Evolutionary conservation across 371 early-diverging fungal genomes (phyloP).

Genomic region (Massospora cicadina): DNA sequence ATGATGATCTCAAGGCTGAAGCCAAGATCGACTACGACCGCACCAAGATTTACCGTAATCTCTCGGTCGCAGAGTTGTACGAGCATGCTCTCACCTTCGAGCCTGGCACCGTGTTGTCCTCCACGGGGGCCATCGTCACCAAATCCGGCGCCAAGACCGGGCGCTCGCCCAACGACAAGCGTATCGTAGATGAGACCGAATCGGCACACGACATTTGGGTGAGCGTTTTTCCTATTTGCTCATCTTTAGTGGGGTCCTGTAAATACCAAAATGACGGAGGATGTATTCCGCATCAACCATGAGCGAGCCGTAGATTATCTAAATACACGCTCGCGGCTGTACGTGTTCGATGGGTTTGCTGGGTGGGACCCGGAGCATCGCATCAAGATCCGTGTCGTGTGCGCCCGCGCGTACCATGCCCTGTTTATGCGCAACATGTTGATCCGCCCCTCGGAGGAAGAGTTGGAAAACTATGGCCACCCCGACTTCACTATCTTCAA

Average conservation of each 20-base stretch:
- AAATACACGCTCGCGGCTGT: conserved; percentile 81
- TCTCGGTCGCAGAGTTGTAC: conserved; percentile 68
- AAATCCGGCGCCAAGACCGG: conserved; percentile 83
- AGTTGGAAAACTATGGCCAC: conserved; percentile 72
- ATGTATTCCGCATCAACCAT: conserved; percentile 83
- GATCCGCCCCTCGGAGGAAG: conserved; percentile 82
- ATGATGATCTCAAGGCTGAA: conserved; percentile 9
- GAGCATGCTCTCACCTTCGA: conserved; percentile 87
- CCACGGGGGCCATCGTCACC: conserved; percentile 79
- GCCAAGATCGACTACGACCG: conserved; percentile 9
- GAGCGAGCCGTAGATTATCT: conserved; percentile 91
- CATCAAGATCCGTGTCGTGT: conserved; percentile 86
- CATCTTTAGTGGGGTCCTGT: conserved; percentile 76
- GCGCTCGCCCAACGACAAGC: conserved; percentile 81
- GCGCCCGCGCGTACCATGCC: conserved; percentile 88
- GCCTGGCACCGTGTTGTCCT: conserved; percentile 69
- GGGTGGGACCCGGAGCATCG: conserved; percentile 94
- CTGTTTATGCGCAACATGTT: conserved; percentile 96
- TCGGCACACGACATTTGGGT: conserved; percentile 74
- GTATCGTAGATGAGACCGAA: conserved; percentile 78
- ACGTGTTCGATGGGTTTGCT: conserved; percentile 88
- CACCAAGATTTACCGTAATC: conserved; percentile 9
- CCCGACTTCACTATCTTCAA: conserved; percentile 95
- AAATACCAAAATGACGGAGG: conserved; percentile 73
- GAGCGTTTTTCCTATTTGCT: conserved; percentile 12